phyloP scores from a whole-genome alignment of 305 asterid genomes.

The Solanum chacoense region DNA sequence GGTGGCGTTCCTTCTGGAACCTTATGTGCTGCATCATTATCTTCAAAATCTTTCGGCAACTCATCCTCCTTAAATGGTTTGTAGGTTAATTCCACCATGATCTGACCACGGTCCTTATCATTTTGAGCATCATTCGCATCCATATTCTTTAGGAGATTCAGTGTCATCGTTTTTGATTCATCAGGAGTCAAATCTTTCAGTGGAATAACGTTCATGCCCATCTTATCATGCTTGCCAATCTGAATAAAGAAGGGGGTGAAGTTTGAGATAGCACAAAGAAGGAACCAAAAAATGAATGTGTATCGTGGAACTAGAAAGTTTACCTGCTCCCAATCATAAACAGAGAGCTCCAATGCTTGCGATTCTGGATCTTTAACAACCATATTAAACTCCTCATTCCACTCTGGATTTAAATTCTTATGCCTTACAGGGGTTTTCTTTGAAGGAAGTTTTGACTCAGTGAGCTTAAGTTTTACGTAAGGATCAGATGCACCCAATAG shows the following conservation, averaged over 20 bases:
- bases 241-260: constrained; percentile 8
- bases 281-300: neutral
- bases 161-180: constrained; percentile 53
- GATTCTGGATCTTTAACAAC: constrained; percentile 80
- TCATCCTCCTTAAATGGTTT: constrained; percentile 89
- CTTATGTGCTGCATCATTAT: constrained; percentile 40
- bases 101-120: constrained; percentile 85
- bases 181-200: constrained; percentile 76
- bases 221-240: constrained; percentile 93
- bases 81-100: constrained; percentile 73
- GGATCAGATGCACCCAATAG: constrained; percentile 90
- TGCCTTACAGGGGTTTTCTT: constrained; percentile 85
- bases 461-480: constrained; percentile 80
- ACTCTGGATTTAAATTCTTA: constrained; percentile 83
- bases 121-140: constrained; percentile 59
- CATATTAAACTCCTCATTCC: constrained; percentile 90
- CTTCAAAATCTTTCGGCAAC: constrained; percentile 31
- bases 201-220: constrained; percentile 86
- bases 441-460: constrained; percentile 88
- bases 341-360: constrained; percentile 63
- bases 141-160: constrained; percentile 75
- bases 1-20: constrained; percentile 86
- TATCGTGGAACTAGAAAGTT: neutral
- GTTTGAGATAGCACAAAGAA: neutral
- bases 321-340: constrained; percentile 98